These are phyloP conservation scores for Microbotryum scabiosae DNA, from an alignment of 1,284 basidiomycete species.

Conservation along the genomic window DNA sequence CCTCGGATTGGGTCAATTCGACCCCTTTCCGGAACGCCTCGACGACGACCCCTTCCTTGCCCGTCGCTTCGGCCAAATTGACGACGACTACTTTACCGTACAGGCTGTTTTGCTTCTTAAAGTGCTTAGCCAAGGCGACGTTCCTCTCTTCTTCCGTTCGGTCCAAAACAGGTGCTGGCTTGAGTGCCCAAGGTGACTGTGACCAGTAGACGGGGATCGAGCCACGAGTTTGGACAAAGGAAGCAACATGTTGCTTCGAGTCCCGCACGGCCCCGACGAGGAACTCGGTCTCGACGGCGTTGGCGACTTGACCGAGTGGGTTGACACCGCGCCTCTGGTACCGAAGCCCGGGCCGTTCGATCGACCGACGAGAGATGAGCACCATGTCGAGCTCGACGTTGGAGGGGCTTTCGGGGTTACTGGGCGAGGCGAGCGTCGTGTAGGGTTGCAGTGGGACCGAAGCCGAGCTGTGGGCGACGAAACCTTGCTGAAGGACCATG, in stretches of 20 bases:
- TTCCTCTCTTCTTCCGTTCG: conserved; percentile 64
- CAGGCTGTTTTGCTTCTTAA: conserved; percentile 54
- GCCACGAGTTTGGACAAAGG: conserved; percentile 79
- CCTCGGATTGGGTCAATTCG: conserved; percentile 42
- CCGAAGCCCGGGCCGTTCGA: conserved; percentile 47
- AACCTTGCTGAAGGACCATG: conserved; percentile 82
- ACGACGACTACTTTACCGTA: conserved; percentile 78
- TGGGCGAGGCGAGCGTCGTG: conserved; percentile 2
- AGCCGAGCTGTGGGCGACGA: conserved; percentile 63
- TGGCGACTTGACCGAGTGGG: conserved; percentile 48
- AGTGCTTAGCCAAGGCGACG: conserved; percentile 64
- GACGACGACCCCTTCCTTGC: conserved; percentile 76
- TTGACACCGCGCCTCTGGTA: conserved; percentile 50
- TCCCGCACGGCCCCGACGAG: conserved; percentile 58
- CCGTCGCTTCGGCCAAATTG: conserved; percentile 82
- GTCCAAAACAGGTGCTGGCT: conserved; percentile 77
- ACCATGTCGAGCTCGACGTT: conserved; percentile 42
- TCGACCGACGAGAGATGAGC: conserved; percentile 46
- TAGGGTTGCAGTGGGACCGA: conserved; percentile 46
- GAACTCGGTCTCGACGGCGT: conserved; percentile 52
- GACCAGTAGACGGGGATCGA: conserved; percentile 54
- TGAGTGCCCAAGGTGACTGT: conserved; percentile 52
- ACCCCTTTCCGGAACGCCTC: conserved; percentile 66
- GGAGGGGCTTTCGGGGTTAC: conserved; percentile 9
- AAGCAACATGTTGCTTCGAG: conserved; percentile 64